Evolutionary conservation across 257 asterid species (phyloP).

Genomic region (Linderniella brevidens): DNA sequence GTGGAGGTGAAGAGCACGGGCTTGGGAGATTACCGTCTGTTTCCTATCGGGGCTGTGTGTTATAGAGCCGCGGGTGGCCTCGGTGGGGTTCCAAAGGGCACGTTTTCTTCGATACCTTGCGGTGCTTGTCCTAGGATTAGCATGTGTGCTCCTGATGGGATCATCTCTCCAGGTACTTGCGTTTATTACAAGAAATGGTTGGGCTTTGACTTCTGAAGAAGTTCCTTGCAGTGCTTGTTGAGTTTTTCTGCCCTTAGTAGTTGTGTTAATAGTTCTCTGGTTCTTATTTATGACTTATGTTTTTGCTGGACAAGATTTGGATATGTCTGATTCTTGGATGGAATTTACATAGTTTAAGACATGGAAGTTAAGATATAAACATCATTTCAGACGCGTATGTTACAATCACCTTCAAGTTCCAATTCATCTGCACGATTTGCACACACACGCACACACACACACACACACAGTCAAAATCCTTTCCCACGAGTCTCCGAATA

Average conservation of each 20-base stretch:
- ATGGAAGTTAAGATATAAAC: too few species aligned
- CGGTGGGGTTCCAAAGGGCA: slow-evolving; percentile 13
- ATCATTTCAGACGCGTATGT: too few species aligned
- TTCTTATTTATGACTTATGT: background rate
- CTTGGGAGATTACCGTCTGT: slow-evolving; percentile 32
- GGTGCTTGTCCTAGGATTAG: slow-evolving; percentile 50
- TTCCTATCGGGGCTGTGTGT: slow-evolving; percentile 39
- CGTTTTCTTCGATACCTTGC: slow-evolving; percentile 57
- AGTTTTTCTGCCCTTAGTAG: background rate
- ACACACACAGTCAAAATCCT: too few species aligned
- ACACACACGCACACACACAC: too few species aligned
- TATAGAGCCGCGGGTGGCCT: slow-evolving; percentile 23
- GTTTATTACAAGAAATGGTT: slow-evolving; percentile 54
- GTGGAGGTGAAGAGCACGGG: slow-evolving; percentile 76
- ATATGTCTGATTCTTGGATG: too few species aligned
- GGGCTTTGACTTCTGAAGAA: slow-evolving; percentile 22
- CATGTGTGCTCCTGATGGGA: slow-evolving; percentile 45
- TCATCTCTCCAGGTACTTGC: slow-evolving; percentile 50
- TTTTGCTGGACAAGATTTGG: too few species aligned
- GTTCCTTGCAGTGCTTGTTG: too few species aligned
- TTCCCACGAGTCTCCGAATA: too few species aligned
- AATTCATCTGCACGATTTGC: too few species aligned
- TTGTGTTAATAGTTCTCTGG: background rate
- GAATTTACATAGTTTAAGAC: too few species aligned
- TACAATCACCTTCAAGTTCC: too few species aligned